These are phyloP conservation scores for Rauvolfia tetraphylla DNA, from an alignment of 257 asterid species.

Conservation along the genomic window DNA sequence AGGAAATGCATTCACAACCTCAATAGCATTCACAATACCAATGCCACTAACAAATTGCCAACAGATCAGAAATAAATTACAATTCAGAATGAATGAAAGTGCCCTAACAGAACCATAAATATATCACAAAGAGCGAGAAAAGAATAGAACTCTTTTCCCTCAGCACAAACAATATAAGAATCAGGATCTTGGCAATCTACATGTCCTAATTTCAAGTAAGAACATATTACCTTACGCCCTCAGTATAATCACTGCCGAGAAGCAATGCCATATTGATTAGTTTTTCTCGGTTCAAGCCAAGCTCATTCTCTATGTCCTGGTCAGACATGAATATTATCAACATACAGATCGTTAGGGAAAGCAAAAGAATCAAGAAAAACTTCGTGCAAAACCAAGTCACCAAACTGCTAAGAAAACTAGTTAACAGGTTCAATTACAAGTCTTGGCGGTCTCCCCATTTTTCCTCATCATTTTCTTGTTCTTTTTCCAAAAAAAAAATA, in stretches of 20 bases:
- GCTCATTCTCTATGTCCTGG: constrained; percentile 87
- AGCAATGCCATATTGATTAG: constrained; percentile 78
- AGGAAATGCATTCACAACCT: constrained; percentile 91
- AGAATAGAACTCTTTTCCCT: neutral
- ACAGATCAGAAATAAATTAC: constrained; percentile 13
- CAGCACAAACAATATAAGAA: neutral
- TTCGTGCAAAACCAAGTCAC: neutral
- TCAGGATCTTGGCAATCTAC: constrained; percentile 4
- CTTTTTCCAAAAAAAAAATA: neutral
- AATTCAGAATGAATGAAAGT: neutral
- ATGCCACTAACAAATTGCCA: constrained; percentile 60
- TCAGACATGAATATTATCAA: constrained; percentile 24
- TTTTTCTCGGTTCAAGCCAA: constrained; percentile 81
- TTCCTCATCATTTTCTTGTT: neutral
- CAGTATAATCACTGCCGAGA: constrained; percentile 96
- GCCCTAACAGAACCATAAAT: neutral
- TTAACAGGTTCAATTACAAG: neutral
- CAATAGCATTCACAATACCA: constrained; percentile 95
- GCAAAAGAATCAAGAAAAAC: neutral
- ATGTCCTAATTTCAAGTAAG: neutral
- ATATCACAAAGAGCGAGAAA: neutral
- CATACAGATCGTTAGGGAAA: neutral
- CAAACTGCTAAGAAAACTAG: neutral
- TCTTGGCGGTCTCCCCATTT: neutral
- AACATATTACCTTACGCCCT: constrained; percentile 76